These are phyloP conservation scores for Xylaria sp. DNA, from an alignment of 2,329 filamentous ascomycete genomes.

Conservation along the genomic window DNA sequence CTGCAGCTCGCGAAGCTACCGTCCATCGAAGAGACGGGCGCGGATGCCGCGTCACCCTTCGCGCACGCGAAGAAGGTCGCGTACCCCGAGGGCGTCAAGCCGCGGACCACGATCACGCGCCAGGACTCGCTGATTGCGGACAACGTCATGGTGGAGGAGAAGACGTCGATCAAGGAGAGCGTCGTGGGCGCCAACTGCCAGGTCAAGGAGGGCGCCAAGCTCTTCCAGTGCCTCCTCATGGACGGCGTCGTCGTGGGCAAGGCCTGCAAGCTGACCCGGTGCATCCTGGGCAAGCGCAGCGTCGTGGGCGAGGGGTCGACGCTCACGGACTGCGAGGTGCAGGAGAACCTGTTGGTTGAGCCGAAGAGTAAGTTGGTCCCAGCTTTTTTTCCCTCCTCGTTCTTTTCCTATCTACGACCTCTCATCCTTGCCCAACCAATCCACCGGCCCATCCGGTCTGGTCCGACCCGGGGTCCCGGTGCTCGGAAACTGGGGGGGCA, in stretches of 20 bases:
- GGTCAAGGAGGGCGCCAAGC: conserved; percentile 81
- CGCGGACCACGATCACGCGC: conserved; percentile 78
- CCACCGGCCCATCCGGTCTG: conserved; percentile 7
- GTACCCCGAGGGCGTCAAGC: conserved; percentile 79
- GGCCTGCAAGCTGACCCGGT: conserved; percentile 82
- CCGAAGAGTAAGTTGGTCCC: conserved; percentile 68
- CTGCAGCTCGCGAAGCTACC: conserved; percentile 84
- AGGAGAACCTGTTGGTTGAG: conserved; percentile 85
- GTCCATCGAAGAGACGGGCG: conserved; percentile 66
- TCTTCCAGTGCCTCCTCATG: conserved; percentile 90
- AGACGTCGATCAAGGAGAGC: conserved; percentile 87
- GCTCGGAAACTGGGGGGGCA: conserved; percentile 1
- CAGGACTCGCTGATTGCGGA: conserved; percentile 82
- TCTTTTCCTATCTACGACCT: not conserved
- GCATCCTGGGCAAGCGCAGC: conserved; percentile 79
- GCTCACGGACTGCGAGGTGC: conserved; percentile 89
- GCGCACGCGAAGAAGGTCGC: conserved; percentile 80
- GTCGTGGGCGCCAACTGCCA: conserved; percentile 87
- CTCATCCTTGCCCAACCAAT: conserved; percentile 9
- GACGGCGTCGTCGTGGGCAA: conserved; percentile 86
- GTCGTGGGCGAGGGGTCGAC: conserved; percentile 80
- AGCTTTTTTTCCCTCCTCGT: not conserved
- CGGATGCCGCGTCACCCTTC: conserved; percentile 66
- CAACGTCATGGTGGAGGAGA: conserved; percentile 87
- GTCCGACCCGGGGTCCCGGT: conserved; percentile 4